These are phyloP conservation scores for Asterophora lycoperdoides DNA, from an alignment of 768 basidiomycete genomes.

Conservation along the genomic window DNA sequence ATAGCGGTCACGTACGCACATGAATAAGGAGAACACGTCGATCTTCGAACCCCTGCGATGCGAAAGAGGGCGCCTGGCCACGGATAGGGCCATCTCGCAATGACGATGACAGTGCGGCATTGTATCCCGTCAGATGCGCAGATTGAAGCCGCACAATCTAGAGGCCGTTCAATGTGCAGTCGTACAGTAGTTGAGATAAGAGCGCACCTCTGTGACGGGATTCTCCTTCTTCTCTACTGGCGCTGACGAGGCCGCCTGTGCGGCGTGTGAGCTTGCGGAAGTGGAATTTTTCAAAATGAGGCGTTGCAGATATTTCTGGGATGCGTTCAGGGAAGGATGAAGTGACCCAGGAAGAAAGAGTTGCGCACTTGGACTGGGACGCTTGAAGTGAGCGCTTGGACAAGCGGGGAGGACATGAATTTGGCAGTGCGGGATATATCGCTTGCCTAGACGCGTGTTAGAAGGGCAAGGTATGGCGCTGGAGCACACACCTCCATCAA, in stretches of 20 bases:
- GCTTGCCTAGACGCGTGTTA: conserved; percentile 34
- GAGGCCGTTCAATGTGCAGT: neutral
- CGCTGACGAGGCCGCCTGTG: no score
- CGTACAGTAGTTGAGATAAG: neutral
- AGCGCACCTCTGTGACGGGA: conserved; percentile 41
- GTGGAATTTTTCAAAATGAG: conserved; percentile 36
- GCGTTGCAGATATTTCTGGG: conserved; percentile 48
- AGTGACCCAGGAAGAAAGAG: neutral
- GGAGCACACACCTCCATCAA: conserved; percentile 51
- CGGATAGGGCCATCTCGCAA: conserved; percentile 70
- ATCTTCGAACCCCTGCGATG: conserved; percentile 41
- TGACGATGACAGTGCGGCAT: conserved; percentile 72
- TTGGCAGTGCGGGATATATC: conserved; percentile 73
- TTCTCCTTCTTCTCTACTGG: conserved; percentile 20
- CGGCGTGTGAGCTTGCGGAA: no score
- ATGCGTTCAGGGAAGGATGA: no score
- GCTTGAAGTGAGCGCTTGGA: conserved; percentile 64
- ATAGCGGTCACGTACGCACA: conserved; percentile 31
- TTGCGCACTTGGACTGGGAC: conserved; percentile 52
- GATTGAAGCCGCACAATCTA: conserved; percentile 76
- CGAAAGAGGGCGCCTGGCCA: conserved; percentile 52
- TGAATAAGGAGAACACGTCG: conserved; percentile 62
- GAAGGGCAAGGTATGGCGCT: neutral
- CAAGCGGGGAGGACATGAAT: conserved; percentile 72
- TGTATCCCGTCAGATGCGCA: conserved; percentile 70